phyloP scores from a whole-genome alignment of 2,329 filamentous ascomycete genomes.

The Colletotrichum plurivorum region DNA sequence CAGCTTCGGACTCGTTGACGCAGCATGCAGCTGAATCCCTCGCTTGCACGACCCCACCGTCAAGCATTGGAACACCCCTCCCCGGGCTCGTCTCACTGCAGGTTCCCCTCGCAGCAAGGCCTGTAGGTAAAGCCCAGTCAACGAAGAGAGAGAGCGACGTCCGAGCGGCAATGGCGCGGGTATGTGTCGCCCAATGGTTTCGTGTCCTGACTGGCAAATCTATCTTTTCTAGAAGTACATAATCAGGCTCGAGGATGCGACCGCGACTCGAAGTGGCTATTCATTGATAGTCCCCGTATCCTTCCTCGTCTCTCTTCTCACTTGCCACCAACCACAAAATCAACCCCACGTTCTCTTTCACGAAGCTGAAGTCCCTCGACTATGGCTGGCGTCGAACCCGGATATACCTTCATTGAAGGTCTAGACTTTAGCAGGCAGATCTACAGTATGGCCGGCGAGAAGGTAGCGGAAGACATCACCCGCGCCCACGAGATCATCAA shows the following conservation, averaged over 20 bases:
- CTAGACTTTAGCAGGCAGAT: conserved; percentile 7
- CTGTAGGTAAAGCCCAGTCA: not conserved
- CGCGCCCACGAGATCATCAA: conserved; percentile 12
- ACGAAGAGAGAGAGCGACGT: not conserved
- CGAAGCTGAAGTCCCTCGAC: not conserved
- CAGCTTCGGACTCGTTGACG: not conserved
- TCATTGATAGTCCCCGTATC: not conserved
- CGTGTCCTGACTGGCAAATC: not conserved
- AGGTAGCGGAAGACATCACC: not conserved
- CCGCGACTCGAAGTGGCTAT: not conserved
- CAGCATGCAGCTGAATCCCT: conserved; percentile 9
- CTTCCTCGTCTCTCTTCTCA: not conserved
- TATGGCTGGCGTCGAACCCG: conserved; percentile 15
- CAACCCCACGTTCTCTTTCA: not conserved
- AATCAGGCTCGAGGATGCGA: not conserved
- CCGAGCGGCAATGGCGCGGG: conserved; percentile 1
- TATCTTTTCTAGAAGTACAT: not conserved
- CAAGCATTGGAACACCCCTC: not conserved
- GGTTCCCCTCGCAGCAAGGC: conserved; percentile 11
- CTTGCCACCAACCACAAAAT: not conserved
- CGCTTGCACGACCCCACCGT: conserved; percentile 9
- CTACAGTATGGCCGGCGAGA: conserved; percentile 5
- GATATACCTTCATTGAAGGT: conserved; percentile 11
- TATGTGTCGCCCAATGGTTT: not conserved
- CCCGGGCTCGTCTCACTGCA: conserved; percentile 5